These are phyloP conservation scores for Coniosporium tulheliwenetii DNA, from an alignment of 2,329 filamentous ascomycete genomes.

Conservation along the genomic window DNA sequence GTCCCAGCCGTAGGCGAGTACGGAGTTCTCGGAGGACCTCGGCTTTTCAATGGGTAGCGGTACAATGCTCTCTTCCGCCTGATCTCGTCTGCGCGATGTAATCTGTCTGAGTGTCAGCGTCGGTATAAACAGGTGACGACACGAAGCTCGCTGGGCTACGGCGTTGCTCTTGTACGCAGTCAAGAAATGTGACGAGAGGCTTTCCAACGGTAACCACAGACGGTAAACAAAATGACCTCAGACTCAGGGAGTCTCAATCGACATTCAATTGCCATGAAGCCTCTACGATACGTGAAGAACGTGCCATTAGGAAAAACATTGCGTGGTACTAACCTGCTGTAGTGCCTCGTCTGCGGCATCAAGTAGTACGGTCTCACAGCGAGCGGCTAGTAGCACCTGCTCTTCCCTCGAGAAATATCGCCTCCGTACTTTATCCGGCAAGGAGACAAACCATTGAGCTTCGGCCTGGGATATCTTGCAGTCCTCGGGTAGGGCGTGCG, in stretches of 20 bases:
- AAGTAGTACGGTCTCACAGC: constrained; percentile 25
- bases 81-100: constrained; percentile 5
- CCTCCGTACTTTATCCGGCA: constrained; percentile 58
- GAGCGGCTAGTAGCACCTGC: constrained; percentile 42
- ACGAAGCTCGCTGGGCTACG: too few species aligned
- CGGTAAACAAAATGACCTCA: too few species aligned
- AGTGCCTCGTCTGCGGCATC: constrained; percentile 1
- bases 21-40: too few species aligned
- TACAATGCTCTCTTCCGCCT: neutral
- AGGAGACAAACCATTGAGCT: constrained; percentile 50
- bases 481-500: constrained; percentile 12
- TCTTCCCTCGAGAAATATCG: constrained; percentile 59
- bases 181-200: too few species aligned
- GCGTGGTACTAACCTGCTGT: too few species aligned
- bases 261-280: constrained; percentile 6
- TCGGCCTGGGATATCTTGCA: constrained; percentile 35
- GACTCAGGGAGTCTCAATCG: too few species aligned
- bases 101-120: constrained; percentile 12
- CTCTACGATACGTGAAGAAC: constrained; percentile 1
- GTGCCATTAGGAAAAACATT: too few species aligned
- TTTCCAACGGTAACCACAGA: too few species aligned
- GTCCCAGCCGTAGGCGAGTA: neutral
- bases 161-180: too few species aligned
- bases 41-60: too few species aligned
- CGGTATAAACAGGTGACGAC: constrained; percentile 11